A percentile compares a stretch with the other conserved stretches of the same genome.
These are phyloP conservation scores for Chlamydomonas incerta DNA, from an alignment of 139 green algal genomes.

Conservation along the genomic window DNA sequence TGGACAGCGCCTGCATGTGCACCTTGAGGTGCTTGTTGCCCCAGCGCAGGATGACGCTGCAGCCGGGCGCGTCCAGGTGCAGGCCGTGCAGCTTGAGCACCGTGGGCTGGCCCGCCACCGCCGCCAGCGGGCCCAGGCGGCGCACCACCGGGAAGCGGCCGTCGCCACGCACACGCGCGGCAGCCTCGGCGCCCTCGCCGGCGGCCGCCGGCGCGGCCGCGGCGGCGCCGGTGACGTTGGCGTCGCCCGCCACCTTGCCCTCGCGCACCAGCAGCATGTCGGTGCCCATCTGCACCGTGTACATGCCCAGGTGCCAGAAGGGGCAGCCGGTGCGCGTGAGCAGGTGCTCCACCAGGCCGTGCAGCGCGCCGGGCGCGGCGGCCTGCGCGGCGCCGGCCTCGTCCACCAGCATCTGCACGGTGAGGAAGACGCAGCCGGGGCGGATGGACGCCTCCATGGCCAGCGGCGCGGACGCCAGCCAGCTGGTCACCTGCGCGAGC, in stretches of 20 bases:
- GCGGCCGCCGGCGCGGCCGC: no score
- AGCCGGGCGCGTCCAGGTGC: conserved; percentile 32
- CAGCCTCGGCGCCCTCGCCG: background rate
- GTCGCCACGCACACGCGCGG: background rate
- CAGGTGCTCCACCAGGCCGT: conserved; percentile 55
- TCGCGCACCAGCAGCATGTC: conserved; percentile 41
- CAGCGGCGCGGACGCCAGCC: conserved; percentile 56
- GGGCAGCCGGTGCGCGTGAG: conserved; percentile 40
- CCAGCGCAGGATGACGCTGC: conserved; percentile 35
- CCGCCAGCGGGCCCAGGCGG: conserved; percentile 30
- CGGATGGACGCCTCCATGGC: conserved; percentile 79
- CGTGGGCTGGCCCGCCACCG: background rate
- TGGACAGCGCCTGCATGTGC: conserved; percentile 20
- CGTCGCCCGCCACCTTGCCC: background rate
- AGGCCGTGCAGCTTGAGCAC: conserved; percentile 11
- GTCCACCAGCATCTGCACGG: conserved; percentile 65
- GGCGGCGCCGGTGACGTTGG: background rate
- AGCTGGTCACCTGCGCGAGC: conserved; percentile 42
- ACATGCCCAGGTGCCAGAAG: conserved; percentile 63
- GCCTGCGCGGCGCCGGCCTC: background rate
- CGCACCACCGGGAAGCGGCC: conserved; percentile 16
- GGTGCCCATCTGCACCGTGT: conserved; percentile 61
- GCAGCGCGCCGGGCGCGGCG: conserved; percentile 35
- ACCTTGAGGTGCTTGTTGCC: conserved; percentile 17
- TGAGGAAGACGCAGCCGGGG: conserved; percentile 86